phyloP scores from a whole-genome alignment of 805 yeast species.

The Candida berthetii region DNA sequence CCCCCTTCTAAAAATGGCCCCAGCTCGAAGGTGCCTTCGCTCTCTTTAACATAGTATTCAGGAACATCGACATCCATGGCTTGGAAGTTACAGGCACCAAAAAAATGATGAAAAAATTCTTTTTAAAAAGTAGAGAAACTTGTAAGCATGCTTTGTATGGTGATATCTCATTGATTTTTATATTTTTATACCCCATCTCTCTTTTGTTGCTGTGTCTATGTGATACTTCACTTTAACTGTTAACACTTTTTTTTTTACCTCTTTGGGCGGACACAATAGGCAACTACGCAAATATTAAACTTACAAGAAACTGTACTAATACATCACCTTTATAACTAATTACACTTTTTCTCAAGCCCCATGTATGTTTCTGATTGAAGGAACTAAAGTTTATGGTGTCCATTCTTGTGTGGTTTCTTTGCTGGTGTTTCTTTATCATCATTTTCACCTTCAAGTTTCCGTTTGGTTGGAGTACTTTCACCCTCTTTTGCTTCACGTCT shows the following conservation, averaged over 20 bases:
- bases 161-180: too few species aligned
- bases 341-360: not conserved
- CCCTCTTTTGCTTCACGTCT: conserved; percentile 30
- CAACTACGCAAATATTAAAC: not conserved
- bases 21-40: not conserved
- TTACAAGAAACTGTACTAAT: too few species aligned
- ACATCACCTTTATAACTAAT: not conserved
- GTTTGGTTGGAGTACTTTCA: conserved; percentile 1
- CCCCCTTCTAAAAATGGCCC: not conserved
- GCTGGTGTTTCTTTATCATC: not conserved
- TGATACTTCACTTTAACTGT: too few species aligned
- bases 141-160: too few species aligned
- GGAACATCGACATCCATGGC: too few species aligned
- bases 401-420: conserved; percentile 2
- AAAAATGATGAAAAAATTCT: too few species aligned
- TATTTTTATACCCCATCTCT: too few species aligned
- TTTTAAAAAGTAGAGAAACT: too few species aligned
- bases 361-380: not conserved
- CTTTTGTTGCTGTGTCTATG: too few species aligned
- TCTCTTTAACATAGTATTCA: not conserved
- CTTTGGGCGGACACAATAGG: not conserved
- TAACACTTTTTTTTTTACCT: too few species aligned
- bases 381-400: not conserved
- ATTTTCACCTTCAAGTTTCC: not conserved
- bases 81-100: too few species aligned